Percentiles rank a stretch among this genome's conserved stretches.
Conservation (phyloP, 2,329 filamentous ascomycete genomes). For the Elsinoe perseae region DNA sequence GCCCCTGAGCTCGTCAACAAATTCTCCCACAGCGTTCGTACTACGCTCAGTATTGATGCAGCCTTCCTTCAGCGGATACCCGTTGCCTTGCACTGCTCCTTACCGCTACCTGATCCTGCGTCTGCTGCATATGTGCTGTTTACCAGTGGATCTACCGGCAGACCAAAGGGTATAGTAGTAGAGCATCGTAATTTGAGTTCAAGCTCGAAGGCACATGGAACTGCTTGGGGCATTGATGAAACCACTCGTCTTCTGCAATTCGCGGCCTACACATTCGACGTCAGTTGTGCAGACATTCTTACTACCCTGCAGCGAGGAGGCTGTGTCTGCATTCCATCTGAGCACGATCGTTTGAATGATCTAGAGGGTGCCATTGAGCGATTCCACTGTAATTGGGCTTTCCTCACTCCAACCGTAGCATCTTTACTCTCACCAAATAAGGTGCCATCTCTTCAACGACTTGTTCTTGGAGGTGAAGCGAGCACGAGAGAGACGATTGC, state of each 20-base stretch:
- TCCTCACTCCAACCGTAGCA: constrained; percentile 38
- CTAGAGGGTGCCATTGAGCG: constrained; percentile 35
- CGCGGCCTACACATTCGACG: background rate
- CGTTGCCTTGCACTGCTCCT: too few relatives aligned
- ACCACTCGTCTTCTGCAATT: background rate
- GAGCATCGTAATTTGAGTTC: background rate
- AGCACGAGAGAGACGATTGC: constrained; percentile 35
- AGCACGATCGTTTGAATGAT: constrained; percentile 41
- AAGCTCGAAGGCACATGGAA: background rate
- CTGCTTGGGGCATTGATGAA: background rate
- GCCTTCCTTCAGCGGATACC: too few relatives aligned
- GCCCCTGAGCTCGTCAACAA: too few relatives aligned
- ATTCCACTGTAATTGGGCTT: constrained; percentile 35
- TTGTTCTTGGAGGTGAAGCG: constrained; percentile 39
- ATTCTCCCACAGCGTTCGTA: too few relatives aligned
- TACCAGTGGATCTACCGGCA: constrained; percentile 20
- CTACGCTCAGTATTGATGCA: too few relatives aligned
- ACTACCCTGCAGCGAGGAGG: background rate
- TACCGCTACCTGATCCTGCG: too few relatives aligned
- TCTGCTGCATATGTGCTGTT: constrained; percentile 18
- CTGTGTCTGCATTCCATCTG: constrained; percentile 32
- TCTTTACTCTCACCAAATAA: constrained; percentile 33
- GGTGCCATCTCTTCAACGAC: constrained; percentile 35
- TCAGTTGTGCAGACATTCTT: background rate
- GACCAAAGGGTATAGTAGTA: constrained; percentile 15